Conservation (phyloP, 1,139 yeast species). For the Yamadazyma songkhlaensis region DNA sequence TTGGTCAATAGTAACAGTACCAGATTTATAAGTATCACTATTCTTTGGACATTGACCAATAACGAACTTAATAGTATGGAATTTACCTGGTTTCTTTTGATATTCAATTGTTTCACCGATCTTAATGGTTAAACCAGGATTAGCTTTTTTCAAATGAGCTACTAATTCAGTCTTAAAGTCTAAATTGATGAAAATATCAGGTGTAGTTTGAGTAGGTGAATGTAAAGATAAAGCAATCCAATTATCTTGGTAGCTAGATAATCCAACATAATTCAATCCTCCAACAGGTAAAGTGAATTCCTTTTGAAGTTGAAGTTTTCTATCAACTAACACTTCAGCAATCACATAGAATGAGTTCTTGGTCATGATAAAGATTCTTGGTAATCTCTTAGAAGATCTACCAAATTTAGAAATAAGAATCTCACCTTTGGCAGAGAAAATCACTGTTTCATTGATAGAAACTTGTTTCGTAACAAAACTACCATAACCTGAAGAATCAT, state of each 20-base stretch:
- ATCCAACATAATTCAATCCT: conserved; percentile 59
- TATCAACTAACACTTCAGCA: conserved; percentile 69
- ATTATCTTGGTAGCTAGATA: conserved; percentile 82
- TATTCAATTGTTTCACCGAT: conserved; percentile 76
- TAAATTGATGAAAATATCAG: conserved; percentile 80
- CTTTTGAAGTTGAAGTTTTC: conserved; percentile 61
- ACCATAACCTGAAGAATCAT: conserved; percentile 69
- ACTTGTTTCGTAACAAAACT: conserved; percentile 63
- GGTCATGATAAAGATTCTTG: conserved; percentile 72
- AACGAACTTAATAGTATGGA: conserved; percentile 69
- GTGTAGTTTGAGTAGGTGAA: conserved; percentile 49
- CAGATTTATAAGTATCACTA: conserved; percentile 82
- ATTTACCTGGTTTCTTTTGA: conserved; percentile 87
- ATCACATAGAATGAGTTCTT: conserved; percentile 60
- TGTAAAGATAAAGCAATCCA: conserved; percentile 80
- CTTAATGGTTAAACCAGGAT: conserved; percentile 56
- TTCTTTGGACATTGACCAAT: conserved; percentile 51
- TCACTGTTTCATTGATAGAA: conserved; percentile 67
- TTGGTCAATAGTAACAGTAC: conserved; percentile 74
- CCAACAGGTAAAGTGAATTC: conserved; percentile 66
- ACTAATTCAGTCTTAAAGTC: conserved; percentile 87
- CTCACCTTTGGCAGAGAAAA: conserved; percentile 82
- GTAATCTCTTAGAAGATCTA: conserved; percentile 78
- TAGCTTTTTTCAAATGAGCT: conserved; percentile 67
- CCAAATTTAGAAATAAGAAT: conserved; percentile 84